Evolutionary conservation across 179 eudicot genomes (phyloP), one percentile per base, ranked within the genome.

Genomic region (Vitellaria paradoxa): DNA sequence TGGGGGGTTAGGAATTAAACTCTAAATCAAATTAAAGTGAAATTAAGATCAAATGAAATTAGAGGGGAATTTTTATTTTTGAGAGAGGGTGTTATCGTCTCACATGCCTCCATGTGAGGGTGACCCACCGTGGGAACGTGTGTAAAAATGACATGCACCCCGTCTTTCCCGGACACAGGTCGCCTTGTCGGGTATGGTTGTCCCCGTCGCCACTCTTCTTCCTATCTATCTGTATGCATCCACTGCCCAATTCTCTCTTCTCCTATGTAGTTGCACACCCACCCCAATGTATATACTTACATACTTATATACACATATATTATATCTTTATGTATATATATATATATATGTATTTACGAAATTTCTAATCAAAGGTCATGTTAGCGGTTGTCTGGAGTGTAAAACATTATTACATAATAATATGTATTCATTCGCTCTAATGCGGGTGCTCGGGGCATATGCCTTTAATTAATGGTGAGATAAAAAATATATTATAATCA

Each of bases 31-130:
- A 70, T 50, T 70, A 57, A 55, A 65, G 45, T 26, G 77, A 55
- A 76, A 76, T n/a, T 24, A 46, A 18, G 37, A 10, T 45, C n/a
- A 77, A 72, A 64, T 21, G 67, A 81, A 81, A 50, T 50, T 50
- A 50, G 7, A 75, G 68, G 56, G 11, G 37, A 70, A n/a, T 42
- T 42, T 30, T 30, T 30, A 30, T 30, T 30, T 30, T 30, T 53
- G 18, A 40, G 17, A 18, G n/a, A 5, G 23, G 18, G 70, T 12
- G 45, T 13, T 12, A 18, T 59, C 73, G 63, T 45, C 9, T 80
- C 91, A 84, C 91, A 87, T 89, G 91, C 85, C n/a, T 73, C 87
- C 88, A 86, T 82, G 93, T 86, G 88, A 73, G 84, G 84, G 72
- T 69, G 89, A 70, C 88, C 91, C 86, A 85, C 81, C 12, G 83